A percentile compares a stretch with the other conserved stretches of the same genome.
phyloP scores from a whole-genome alignment of 2,329 filamentous ascomycete genomes.

The Sarocladium strictum region DNA sequence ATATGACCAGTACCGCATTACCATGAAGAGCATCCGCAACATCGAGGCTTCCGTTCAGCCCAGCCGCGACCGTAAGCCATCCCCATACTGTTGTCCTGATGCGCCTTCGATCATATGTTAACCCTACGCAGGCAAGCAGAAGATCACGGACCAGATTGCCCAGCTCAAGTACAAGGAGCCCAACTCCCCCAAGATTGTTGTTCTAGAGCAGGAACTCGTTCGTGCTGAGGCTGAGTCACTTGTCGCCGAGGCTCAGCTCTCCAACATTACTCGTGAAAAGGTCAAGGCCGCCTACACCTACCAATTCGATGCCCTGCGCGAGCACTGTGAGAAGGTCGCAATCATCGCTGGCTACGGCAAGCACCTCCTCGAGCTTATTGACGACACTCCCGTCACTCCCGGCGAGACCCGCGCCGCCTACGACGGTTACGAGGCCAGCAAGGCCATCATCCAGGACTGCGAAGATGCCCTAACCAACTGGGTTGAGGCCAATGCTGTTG shows the following conservation, averaged over 20 bases:
- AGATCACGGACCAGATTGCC: conserved; percentile 97
- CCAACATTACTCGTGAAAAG: conserved; percentile 99
- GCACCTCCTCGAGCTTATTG: conserved; percentile 93
- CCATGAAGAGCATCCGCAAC: conserved; percentile 98
- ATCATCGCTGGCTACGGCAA: conserved; percentile 98
- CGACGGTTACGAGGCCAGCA: conserved; percentile 96
- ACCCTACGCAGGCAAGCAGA: conserved; percentile 73
- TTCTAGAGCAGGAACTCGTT: conserved; percentile 96
- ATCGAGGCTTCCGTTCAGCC: conserved; percentile 98
- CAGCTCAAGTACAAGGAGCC: conserved; percentile 99
- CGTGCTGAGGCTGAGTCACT: conserved; percentile 98
- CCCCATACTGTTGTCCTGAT: not conserved
- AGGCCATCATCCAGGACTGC: conserved; percentile 98
- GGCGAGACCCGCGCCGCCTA: conserved; percentile 95
- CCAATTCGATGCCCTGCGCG: conserved; percentile 94
- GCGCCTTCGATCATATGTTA: conserved; percentile 8
- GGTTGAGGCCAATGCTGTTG: conserved; percentile 84
- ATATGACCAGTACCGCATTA: conserved; percentile 98
- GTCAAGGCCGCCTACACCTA: conserved; percentile 97
- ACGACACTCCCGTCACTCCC: conserved; percentile 94
- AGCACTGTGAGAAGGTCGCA: conserved; percentile 97
- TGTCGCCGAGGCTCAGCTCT: conserved; percentile 94
- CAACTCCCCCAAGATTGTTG: conserved; percentile 94
- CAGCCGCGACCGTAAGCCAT: conserved; percentile 79
- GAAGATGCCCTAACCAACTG: conserved; percentile 97